A percentile compares a stretch with the other conserved stretches of the same genome.
Evolutionary conservation across 768 basidiomycete genomes (phyloP).

Genomic region (Kwoniella pini): DNA sequence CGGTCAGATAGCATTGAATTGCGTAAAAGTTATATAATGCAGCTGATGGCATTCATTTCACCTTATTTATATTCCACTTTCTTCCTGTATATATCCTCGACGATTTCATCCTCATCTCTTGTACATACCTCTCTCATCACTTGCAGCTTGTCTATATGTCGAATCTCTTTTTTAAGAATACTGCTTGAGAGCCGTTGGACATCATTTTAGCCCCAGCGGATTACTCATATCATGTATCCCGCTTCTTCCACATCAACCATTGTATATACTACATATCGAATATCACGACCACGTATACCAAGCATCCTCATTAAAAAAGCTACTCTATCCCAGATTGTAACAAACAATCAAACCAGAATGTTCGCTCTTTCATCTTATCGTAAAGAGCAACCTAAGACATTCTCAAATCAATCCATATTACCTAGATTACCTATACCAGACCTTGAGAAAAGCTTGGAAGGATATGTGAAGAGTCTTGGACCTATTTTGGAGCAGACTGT

Average conservation of each 20-base stretch:
- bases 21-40: too few species aligned
- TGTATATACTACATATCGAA: constrained; percentile 1
- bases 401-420: constrained; percentile 54
- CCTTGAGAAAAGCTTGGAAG: constrained; percentile 70
- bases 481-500: constrained; percentile 77
- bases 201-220: too few species aligned
- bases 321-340: accelerated
- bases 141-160: background rate
- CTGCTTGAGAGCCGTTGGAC: background rate
- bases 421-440: constrained; percentile 82
- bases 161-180: background rate
- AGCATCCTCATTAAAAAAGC: background rate
- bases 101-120: background rate
- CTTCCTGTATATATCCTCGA: too few species aligned
- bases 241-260: background rate
- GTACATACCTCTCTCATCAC: background rate
- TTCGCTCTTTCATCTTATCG: constrained; percentile 44
- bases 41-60: too few species aligned
- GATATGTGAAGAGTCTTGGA: constrained; percentile 73
- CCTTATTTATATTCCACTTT: too few species aligned
- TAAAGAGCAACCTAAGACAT: constrained; percentile 48
- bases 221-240: background rate
- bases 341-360: constrained; percentile 36
- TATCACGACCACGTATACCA: background rate
- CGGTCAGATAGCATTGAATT: too few species aligned